Evolutionary conservation across 176 grass and related monocot genomes (phyloP).

Genomic region (Oryza meridionalis): DNA sequence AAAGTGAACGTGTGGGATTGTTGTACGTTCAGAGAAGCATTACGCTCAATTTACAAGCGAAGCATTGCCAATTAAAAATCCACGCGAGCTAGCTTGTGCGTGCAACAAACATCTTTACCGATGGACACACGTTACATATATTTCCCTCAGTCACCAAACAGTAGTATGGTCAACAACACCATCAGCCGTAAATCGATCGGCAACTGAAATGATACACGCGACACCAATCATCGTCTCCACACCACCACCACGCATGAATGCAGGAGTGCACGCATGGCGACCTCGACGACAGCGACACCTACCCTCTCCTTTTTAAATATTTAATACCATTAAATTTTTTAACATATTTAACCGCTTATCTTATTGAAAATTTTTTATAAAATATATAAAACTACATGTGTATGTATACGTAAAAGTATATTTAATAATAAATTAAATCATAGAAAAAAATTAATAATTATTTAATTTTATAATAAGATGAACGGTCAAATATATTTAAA

Average conservation of each 20-base stretch:
- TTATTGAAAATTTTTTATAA: no score
- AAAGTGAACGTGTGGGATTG: no score
- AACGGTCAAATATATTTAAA: no score
- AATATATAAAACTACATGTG: no score
- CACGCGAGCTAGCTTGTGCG: background rate
- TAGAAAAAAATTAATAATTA: no score
- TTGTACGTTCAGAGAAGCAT: background rate
- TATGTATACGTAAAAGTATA: no score
- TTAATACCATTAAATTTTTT: no score
- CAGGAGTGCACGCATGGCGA: background rate
- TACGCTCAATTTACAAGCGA: background rate
- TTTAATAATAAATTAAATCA: no score
- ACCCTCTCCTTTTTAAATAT: no score
- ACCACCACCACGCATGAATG: background rate
- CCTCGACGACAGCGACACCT: background rate
- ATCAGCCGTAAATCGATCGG: background rate
- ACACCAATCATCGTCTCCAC: background rate
- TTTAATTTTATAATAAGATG: no score
- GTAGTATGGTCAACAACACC: background rate
- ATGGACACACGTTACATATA: background rate
- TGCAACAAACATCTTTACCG: background rate
- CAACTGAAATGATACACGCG: background rate
- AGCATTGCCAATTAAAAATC: background rate
- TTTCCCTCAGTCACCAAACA: background rate
- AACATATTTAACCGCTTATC: no score